Evolutionary conservation across 768 basidiomycete genomes (phyloP).

Genomic region (Mycena rebaudengoi): DNA sequence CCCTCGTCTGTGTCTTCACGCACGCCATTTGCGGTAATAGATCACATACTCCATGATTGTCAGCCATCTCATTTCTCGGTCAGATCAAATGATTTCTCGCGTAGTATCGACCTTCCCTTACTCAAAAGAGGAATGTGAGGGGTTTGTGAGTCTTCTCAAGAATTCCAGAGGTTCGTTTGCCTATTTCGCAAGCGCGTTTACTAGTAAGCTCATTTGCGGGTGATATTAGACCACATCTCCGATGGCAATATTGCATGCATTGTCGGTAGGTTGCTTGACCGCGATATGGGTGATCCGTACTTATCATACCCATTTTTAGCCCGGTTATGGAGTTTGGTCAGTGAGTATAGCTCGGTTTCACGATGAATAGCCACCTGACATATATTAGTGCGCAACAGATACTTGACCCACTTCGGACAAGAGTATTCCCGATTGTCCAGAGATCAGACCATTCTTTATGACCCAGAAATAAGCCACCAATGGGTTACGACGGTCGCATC

Average conservation of each 20-base stretch:
- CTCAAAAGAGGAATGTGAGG: constrained; percentile 50
- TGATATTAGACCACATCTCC: constrained; percentile 34
- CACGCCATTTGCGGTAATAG: constrained; percentile 61
- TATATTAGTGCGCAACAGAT: background rate
- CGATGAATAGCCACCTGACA: constrained; percentile 47
- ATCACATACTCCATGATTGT: background rate
- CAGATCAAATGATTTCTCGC: constrained; percentile 68
- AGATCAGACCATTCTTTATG: constrained; percentile 37
- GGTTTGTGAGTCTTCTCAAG: constrained; percentile 56
- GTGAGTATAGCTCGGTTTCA: constrained; percentile 59
- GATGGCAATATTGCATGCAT: constrained; percentile 54
- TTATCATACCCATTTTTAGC: constrained; percentile 44
- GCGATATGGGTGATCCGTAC: background rate
- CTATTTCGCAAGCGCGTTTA: background rate
- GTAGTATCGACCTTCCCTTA: constrained; percentile 67
- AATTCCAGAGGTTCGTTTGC: constrained; percentile 46
- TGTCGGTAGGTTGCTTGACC: constrained; percentile 41
- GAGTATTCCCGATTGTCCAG: constrained; percentile 28
- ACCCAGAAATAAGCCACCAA: background rate
- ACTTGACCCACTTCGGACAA: constrained; percentile 45
- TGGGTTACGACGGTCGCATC: background rate
- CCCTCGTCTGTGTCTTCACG: constrained; percentile 58
- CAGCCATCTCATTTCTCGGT: background rate
- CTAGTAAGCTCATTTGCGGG: background rate
- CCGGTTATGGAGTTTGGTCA: constrained; percentile 55